These are phyloP conservation scores for Sarocladium kiliense DNA, from an alignment of 2,329 filamentous ascomycete species.

Conservation along the genomic window DNA sequence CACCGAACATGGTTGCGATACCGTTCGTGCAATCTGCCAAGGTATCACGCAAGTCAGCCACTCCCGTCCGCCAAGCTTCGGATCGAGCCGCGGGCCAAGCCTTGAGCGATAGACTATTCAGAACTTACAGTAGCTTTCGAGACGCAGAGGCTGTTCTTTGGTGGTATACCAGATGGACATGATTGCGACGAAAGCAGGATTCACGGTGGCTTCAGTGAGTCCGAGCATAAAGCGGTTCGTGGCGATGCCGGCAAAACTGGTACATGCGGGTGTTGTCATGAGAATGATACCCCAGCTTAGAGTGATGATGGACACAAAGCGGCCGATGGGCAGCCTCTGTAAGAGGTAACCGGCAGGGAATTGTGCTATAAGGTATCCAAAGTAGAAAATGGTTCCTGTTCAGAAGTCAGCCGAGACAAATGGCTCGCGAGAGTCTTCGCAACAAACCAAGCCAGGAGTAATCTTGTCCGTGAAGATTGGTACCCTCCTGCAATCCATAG, in stretches of 20 bases:
- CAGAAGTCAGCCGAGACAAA: conserved; percentile 19
- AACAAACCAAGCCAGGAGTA: conserved; percentile 7
- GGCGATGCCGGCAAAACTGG: conserved; percentile 19
- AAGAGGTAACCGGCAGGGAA: conserved; percentile 30
- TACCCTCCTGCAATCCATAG: conserved; percentile 40
- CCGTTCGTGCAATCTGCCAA: conserved; percentile 36
- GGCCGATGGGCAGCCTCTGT: conserved; percentile 19
- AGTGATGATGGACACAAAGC: background rate
- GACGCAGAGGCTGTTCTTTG: conserved; percentile 23
- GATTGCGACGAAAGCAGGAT: conserved; percentile 26
- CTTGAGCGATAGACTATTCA: background rate
- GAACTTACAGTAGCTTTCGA: conserved; percentile 11
- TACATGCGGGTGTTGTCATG: conserved; percentile 11
- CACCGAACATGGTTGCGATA: conserved; percentile 57
- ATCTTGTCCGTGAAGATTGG: conserved; percentile 33
- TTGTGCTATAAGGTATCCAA: conserved; percentile 33
- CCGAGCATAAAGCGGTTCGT: conserved; percentile 19
- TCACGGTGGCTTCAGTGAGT: conserved; percentile 22
- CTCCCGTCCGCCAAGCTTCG: background rate
- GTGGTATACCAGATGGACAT: conserved; percentile 25
- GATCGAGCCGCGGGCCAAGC: background rate
- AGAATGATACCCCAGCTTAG: conserved; percentile 11
- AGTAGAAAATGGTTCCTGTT: conserved; percentile 41
- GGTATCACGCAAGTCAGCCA: background rate
- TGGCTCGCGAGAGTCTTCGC: background rate